A percentile compares a stretch with the other conserved stretches of the same genome.
Conservation (phyloP, 2,329 filamentous ascomycete genomes). For the Volutella citrinella region DNA sequence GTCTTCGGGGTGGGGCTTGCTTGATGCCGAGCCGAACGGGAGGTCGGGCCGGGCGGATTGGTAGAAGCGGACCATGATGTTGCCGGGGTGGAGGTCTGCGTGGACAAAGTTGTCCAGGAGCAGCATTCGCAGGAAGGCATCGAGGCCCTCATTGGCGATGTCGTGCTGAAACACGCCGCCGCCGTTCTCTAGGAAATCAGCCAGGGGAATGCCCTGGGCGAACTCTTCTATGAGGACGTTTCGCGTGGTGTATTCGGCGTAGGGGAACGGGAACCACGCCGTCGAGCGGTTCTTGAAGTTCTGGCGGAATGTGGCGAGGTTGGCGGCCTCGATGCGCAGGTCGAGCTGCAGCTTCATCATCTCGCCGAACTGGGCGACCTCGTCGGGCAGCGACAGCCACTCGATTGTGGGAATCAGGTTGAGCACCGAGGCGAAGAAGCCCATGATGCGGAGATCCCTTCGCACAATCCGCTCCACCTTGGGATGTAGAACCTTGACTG, state of each 20-base stretch:
- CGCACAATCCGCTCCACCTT: constrained; percentile 84
- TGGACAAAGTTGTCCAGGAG: constrained; percentile 97
- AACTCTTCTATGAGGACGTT: constrained; percentile 95
- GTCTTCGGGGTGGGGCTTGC: constrained; percentile 40
- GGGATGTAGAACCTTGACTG: constrained; percentile 93
- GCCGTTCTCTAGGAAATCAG: constrained; percentile 86
- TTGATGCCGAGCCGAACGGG: constrained; percentile 24
- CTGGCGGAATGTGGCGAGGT: constrained; percentile 81
- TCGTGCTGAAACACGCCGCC: constrained; percentile 91
- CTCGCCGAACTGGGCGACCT: constrained; percentile 89
- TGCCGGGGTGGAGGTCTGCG: constrained; percentile 92
- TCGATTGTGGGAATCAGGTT: constrained; percentile 92
- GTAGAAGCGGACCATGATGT: constrained; percentile 99
- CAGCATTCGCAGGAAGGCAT: constrained; percentile 95
- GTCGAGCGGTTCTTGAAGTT: constrained; percentile 88
- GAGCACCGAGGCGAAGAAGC: constrained; percentile 79
- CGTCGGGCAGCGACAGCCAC: constrained; percentile 94
- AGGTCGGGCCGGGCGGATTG: constrained; percentile 72
- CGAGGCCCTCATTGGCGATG: constrained; percentile 90
- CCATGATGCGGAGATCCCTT: constrained; percentile 93
- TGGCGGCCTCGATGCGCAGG: constrained; percentile 89
- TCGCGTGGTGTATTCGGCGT: constrained; percentile 86
- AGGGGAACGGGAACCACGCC: constrained; percentile 96
- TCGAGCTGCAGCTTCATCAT: constrained; percentile 99
- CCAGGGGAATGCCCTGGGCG: constrained; percentile 87